Conservation (phyloP, 2,329 filamentous ascomycete genomes). For the Elsinoe fawcettii region DNA sequence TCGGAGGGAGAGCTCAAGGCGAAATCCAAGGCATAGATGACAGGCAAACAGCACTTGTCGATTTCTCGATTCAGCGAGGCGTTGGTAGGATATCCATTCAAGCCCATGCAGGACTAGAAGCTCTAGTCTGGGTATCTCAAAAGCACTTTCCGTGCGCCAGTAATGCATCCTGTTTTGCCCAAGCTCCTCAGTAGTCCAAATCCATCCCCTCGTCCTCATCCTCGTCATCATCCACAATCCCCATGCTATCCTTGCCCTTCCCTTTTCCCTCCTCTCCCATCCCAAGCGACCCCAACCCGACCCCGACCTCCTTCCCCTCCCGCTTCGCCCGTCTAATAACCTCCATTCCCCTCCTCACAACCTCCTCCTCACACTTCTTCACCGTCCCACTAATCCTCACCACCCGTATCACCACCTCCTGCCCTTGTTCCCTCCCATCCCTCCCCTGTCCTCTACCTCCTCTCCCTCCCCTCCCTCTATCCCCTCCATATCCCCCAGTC, state of each 20-base stretch:
- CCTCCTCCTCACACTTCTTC: constrained; percentile 82
- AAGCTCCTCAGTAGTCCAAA: constrained; percentile 31
- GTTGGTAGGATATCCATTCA: background rate
- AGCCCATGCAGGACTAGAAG: background rate
- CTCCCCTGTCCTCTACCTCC: constrained; percentile 74
- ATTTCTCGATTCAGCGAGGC: constrained; percentile 18
- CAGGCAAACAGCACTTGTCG: background rate
- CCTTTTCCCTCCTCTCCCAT: background rate
- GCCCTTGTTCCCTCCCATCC: constrained; percentile 55
- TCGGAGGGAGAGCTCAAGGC: constrained; percentile 81
- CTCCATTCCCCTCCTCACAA: constrained; percentile 65
- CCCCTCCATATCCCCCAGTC: constrained; percentile 41
- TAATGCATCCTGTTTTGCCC: constrained; percentile 25
- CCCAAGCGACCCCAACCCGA: constrained; percentile 20
- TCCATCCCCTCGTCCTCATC: constrained; percentile 32
- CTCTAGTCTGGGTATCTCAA: constrained; percentile 7
- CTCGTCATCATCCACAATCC: constrained; percentile 35
- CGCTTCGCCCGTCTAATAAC: constrained; percentile 62
- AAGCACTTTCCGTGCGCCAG: background rate
- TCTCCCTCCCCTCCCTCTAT: constrained; percentile 62
- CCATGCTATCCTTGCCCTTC: constrained; percentile 16
- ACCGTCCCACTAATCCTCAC: constrained; percentile 88
- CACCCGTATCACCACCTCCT: constrained; percentile 71
- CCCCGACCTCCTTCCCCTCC: constrained; percentile 21
- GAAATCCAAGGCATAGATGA: constrained; percentile 53